Evolutionary conservation across 768 basidiomycete genomes (phyloP).

Genomic region (Russula dissimulans): DNA sequence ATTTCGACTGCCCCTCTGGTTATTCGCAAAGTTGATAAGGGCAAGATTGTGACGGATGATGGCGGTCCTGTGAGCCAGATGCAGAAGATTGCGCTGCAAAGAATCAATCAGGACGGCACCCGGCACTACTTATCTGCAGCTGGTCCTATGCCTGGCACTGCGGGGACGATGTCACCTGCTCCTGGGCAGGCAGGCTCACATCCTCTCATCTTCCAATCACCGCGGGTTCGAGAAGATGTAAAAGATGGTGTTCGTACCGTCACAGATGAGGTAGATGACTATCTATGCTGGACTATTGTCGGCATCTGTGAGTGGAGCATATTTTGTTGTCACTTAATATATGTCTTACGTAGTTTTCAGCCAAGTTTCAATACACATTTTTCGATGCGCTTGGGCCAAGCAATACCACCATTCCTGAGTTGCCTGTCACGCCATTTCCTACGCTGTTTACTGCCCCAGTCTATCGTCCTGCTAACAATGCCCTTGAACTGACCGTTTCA

Average conservation of each 20-base stretch:
- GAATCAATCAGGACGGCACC: constrained; percentile 72
- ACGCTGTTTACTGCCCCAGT: constrained; percentile 73
- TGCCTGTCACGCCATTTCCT: constrained; percentile 85
- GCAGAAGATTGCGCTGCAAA: constrained; percentile 90
- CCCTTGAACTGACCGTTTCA: constrained; percentile 75
- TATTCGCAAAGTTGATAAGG: constrained; percentile 90
- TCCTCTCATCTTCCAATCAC: constrained; percentile 68
- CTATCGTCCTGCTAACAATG: constrained; percentile 62
- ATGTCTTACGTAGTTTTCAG: constrained; percentile 31
- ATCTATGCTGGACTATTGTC: constrained; percentile 92
- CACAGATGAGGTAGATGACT: constrained; percentile 89
- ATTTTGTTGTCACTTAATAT: constrained; percentile 1
- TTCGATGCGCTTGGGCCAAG: constrained; percentile 84
- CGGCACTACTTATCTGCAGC: constrained; percentile 86
- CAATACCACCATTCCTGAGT: constrained; percentile 63
- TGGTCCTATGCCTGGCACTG: constrained; percentile 72
- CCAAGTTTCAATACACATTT: constrained; percentile 91
- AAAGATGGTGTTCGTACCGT: constrained; percentile 68
- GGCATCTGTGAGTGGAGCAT: constrained; percentile 67
- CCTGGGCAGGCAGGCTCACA: constrained; percentile 79
- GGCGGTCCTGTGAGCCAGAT: constrained; percentile 92
- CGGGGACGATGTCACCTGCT: constrained; percentile 56
- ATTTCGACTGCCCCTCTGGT: constrained; percentile 78
- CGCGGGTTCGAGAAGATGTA: constrained; percentile 73
- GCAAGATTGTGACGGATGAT: constrained; percentile 75